Base-by-base conservation (phyloP, 2,329 filamentous ascomycete genomes). In the Pseudogymnoascus sp. region DNA sequence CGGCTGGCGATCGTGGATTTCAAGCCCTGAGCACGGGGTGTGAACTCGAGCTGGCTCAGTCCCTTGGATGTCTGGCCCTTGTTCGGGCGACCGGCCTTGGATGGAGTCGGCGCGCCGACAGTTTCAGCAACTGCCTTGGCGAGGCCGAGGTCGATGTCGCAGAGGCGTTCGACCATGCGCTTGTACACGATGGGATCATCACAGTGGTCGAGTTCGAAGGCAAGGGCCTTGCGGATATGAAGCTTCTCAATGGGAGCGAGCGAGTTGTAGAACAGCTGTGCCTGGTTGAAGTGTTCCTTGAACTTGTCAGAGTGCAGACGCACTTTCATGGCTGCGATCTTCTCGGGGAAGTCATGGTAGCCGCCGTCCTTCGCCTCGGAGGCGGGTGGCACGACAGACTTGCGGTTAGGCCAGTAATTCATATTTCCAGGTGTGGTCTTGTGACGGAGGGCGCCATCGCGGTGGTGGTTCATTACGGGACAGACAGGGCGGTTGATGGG, bases 211-310 rank as follows among this genome's bases (percentile, higher is more conserved):
- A 94, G 77, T 73, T 90, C 88, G 68, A 90, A 91, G 2, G 78
- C 77, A 9, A 90, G 78, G 0, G 87, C 83, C 36, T 75, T 76
- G 28, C 77, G 75, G 14, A 88, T 73, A 70, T 90, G 87, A 11
- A 70, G 68, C 74, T 88, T 85, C 73, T 93, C 90, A 3, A 83
- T 76, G 0, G 79, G 74, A 0, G 83, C 82, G 66, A 93, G 73
- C 14, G 87, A 91, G 76, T 93, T 93, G 76, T 85, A 93, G 76
- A 94, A 94, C 1, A 93, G 77, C 70, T 92, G 88, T 0, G 90
- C 89, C 71, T 94, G 90, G 58, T 82, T 86, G 73, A 83, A 83
- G 71, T 93, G 88, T 64, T 94, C 89, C 65, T 79, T 81, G 78
- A 93, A 93, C 75, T 93, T 93, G 66, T 80, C 80, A 65, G 84